phyloP scores from a whole-genome alignment of 176 grass and related monocot species.

The Juncus inflexus region DNA sequence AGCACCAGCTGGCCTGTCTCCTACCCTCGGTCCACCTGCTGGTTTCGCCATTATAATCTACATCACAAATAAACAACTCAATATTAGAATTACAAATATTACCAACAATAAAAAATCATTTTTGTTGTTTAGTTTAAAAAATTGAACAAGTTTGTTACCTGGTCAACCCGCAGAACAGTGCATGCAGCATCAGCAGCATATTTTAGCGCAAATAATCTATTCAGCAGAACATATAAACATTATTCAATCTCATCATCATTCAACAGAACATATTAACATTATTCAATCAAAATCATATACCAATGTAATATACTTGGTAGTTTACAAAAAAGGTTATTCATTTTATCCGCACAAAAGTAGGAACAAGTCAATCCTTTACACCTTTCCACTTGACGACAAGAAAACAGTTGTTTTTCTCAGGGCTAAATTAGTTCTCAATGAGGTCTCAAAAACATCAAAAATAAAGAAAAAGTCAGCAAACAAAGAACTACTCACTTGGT shows the following conservation, averaged over 20 bases:
- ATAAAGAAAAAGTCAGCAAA: background rate
- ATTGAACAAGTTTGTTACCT: slow-evolving; percentile 34
- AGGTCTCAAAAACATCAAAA: background rate
- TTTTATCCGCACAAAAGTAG: no score
- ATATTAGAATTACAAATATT: background rate
- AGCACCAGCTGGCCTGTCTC: slow-evolving; percentile 36
- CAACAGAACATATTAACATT: no score
- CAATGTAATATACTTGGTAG: no score
- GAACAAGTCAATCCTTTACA: no score
- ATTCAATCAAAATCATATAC: no score
- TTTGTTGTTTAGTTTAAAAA: background rate
- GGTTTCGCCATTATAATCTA: slow-evolving; percentile 97
- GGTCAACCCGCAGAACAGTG: slow-evolving; percentile 80
- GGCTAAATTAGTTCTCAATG: no score
- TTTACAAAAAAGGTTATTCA: no score
- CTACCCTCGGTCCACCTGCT: slow-evolving; percentile 66
- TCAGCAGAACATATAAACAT: slow-evolving; percentile 3
- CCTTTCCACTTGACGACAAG: no score
- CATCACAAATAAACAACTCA: background rate
- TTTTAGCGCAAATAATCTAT: slow-evolving; percentile 77
- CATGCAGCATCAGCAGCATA: slow-evolving; percentile 67
- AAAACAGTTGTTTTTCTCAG: no score
- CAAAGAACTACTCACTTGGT: slow-evolving; percentile 60
- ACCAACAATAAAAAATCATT: slow-evolving; percentile 1
- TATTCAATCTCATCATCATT: background rate